Percentiles rank a stretch among this genome's conserved stretches.
Evolutionary conservation across 2,329 filamentous ascomycete species (phyloP).

Genomic region (Neonectria hederae): DNA sequence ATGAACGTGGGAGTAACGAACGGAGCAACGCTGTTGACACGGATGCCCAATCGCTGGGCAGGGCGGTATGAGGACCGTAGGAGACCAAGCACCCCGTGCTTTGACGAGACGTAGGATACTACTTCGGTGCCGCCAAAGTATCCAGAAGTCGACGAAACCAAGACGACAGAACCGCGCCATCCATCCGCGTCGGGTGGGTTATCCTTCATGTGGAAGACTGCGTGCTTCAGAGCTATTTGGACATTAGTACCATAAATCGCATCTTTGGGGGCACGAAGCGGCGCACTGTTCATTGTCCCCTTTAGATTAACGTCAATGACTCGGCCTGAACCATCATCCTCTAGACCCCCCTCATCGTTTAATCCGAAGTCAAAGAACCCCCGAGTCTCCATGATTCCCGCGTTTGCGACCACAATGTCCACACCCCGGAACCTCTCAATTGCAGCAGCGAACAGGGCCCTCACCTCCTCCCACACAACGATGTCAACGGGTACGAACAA

Average conservation of each 20-base stretch:
- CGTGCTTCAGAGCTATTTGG: neutral
- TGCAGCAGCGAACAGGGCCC: slow-evolving; percentile 7
- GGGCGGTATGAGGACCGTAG: slow-evolving; percentile 20
- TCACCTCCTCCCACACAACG: slow-evolving; percentile 14
- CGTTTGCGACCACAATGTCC: slow-evolving; percentile 25
- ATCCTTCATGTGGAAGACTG: slow-evolving; percentile 21
- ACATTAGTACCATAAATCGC: neutral
- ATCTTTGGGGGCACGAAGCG: neutral
- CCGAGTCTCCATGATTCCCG: slow-evolving; percentile 24
- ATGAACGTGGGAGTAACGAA: slow-evolving; percentile 30
- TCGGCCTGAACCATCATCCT: slow-evolving; percentile 3
- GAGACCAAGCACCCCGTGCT: slow-evolving; percentile 32
- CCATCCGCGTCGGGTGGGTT: slow-evolving; percentile 10
- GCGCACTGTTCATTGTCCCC: slow-evolving; percentile 31
- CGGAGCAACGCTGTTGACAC: slow-evolving; percentile 30
- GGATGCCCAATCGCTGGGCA: slow-evolving; percentile 12
- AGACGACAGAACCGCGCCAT: slow-evolving; percentile 27
- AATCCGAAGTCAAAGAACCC: slow-evolving; percentile 18
- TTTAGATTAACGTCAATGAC: slow-evolving; percentile 34
- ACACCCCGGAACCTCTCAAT: slow-evolving; percentile 4
- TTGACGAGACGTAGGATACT: slow-evolving; percentile 30
- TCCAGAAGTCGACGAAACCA: slow-evolving; percentile 30
- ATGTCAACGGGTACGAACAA: slow-evolving; percentile 22
- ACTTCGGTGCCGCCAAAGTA: slow-evolving; percentile 33
- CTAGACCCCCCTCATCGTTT: slow-evolving; percentile 11